phyloP scores from a whole-genome alignment of 192 early-diverging fungal genomes.

The Coemansia umbellata region DNA sequence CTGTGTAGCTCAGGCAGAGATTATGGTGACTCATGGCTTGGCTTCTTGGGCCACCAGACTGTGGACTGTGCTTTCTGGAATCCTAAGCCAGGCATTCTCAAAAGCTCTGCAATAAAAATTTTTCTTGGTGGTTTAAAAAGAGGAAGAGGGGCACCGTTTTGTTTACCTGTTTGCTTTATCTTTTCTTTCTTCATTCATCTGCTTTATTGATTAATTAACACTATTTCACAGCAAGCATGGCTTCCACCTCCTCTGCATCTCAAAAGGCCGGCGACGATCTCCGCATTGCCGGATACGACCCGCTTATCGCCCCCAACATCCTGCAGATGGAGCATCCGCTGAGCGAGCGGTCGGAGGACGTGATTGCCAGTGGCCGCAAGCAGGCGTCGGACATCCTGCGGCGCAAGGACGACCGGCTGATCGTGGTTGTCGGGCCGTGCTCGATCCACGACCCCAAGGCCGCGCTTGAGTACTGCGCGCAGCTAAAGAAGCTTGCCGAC shows the following conservation, averaged over 20 bases:
- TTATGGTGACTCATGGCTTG: no score
- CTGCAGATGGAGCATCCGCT: conserved; percentile 80
- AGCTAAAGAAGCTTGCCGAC: conserved; percentile 58
- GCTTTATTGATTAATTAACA: not conserved
- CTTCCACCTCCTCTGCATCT: conserved; percentile 48
- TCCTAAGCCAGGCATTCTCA: no score
- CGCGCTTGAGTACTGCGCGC: conserved; percentile 78
- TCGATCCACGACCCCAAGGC: conserved; percentile 90
- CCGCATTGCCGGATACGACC: conserved; percentile 81
- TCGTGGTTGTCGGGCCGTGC: conserved; percentile 93
- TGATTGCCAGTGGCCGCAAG: conserved; percentile 54
- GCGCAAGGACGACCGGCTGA: conserved; percentile 78
- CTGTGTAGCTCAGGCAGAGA: no score
- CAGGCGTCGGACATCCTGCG: conserved; percentile 71
- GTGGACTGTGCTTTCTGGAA: no score
- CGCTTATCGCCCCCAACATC: conserved; percentile 89
- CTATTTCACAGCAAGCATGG: conserved; percentile 18
- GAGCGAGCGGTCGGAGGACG: conserved; percentile 45
- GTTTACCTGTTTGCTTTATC: not conserved
- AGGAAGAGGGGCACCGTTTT: no score
- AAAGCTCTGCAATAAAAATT: no score
- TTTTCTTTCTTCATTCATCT: conserved; percentile 1
- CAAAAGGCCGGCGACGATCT: conserved; percentile 71
- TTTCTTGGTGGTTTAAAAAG: no score
- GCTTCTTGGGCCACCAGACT: no score